Evolutionary conservation across 306 rosid species (phyloP), one percentile per base, ranked within the genome.

Genomic region (Macrotyloma uniflorum): DNA sequence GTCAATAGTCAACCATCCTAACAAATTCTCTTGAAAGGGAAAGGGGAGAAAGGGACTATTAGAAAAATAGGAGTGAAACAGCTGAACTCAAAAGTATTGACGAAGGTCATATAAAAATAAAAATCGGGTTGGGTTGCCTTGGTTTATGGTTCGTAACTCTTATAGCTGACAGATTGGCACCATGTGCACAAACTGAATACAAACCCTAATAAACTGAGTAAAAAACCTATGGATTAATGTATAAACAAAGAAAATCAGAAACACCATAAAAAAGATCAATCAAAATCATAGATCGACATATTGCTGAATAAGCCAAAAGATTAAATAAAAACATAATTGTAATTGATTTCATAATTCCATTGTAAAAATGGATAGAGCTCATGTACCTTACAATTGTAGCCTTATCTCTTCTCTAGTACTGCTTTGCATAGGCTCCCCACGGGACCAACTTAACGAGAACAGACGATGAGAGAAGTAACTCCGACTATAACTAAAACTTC

Each of bases 1-100:
- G 58, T 80, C 65, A 84, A 76, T 49, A 58, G 14, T 67, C 64
- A 66, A 36, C 42, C 54, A 79, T 74, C 73, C 67, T 71, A 12
- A 64, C 73, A 70, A 53, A 79, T 50, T 63, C 40, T 42, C 45
- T 13, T 42, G 57, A 75, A 65, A 50, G 36, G 50, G 24, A 11
- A 53, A 19, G 12, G 18, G 33, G 58, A 10, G 46, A 11, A 40
- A 23, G 15, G 6, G 36, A 59, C 55, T 23, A 33, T 38, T 26
- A 36, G 35, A 18, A 68, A 32, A 28, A n/a, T 4, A 8, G 1
- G 24, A 5, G 50, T 5, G 2, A 30, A 42, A 70, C 35, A 49
- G 24, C 19, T 28, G 20, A 28, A 55, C 51, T 11, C 20, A 26
- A 40, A 80, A 54, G 12, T n/a, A 66, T 42, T 30, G 61, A 64